These are phyloP conservation scores for Botrytis byssoidea DNA, from an alignment of 2,329 filamentous ascomycete genomes.

Conservation along the genomic window DNA sequence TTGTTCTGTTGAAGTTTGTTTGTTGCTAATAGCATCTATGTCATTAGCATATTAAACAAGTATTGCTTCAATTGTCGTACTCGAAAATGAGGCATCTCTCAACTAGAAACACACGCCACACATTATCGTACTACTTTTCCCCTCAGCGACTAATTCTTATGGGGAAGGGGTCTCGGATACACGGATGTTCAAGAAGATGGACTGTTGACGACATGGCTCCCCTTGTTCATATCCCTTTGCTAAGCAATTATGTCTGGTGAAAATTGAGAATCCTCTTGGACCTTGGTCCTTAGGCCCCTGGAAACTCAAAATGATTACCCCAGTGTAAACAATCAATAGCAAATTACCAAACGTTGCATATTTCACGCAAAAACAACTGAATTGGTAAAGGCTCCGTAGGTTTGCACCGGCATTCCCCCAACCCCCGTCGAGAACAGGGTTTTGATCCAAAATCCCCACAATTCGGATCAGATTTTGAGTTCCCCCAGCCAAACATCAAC, in stretches of 20 bases:
- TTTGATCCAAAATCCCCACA: not conserved
- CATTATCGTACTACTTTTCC: not conserved
- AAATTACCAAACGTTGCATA: not conserved
- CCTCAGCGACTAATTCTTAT: not conserved
- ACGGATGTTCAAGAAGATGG: not conserved
- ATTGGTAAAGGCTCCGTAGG: not conserved
- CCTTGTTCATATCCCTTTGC: not conserved
- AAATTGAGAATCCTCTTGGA: not conserved
- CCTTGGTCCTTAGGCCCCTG: too few relatives aligned
- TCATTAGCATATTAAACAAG: not conserved
- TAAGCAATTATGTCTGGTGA: not conserved
- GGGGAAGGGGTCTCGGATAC: too few relatives aligned
- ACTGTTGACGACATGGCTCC: not conserved
- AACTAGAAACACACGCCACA: not conserved
- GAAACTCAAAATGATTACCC: not conserved
- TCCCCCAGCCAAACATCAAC: not conserved
- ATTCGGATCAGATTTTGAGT: slow-evolving; percentile 2
- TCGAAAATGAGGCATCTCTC: not conserved
- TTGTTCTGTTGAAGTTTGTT: not conserved
- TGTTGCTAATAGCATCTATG: not conserved
- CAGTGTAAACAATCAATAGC: not conserved
- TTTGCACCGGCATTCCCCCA: not conserved
- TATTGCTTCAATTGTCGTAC: not conserved
- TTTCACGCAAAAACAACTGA: not conserved
- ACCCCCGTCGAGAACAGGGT: not conserved